phyloP scores from a whole-genome alignment of 1,139 yeast species.

The Pichia sp. region DNA sequence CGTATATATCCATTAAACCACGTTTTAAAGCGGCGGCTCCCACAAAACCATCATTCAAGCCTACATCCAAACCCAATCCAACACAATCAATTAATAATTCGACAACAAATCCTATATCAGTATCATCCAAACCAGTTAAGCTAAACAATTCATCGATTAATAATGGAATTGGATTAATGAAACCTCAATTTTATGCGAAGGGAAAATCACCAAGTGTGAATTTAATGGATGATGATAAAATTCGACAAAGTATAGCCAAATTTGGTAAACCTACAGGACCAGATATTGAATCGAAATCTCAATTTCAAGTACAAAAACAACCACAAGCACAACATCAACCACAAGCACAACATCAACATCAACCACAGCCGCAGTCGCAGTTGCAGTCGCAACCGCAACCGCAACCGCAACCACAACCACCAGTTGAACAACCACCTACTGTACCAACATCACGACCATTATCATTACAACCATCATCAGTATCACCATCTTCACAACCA shows the following conservation, averaged over 20 bases:
- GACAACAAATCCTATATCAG: not conserved
- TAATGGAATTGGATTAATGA: not conserved
- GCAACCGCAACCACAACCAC: too few species aligned
- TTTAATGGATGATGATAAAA: slow-evolving; percentile 2
- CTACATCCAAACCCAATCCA: slow-evolving; percentile 6
- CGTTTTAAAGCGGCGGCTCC: slow-evolving; percentile 1
- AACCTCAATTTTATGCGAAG: slow-evolving; percentile 17
- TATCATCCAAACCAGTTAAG: not conserved
- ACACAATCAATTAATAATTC: not conserved
- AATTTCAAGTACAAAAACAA: not conserved
- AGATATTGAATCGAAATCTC: not conserved
- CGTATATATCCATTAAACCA: not conserved
- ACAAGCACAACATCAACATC: not conserved
- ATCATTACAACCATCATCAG: not conserved
- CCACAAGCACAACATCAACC: too few species aligned
- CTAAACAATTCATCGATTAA: not conserved
- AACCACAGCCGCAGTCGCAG: not conserved
- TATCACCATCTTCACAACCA: not conserved
- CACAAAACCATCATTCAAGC: slow-evolving; percentile 9
- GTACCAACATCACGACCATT: not conserved
- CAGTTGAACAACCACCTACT: not conserved
- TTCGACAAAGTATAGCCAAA: slow-evolving; percentile 8
- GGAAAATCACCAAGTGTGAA: slow-evolving; percentile 2
- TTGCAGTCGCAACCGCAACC: too few species aligned
- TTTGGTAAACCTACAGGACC: slow-evolving; percentile 7